Evolutionary conservation across 805 yeast genomes (phyloP), one percentile per base, ranked within the genome.

Genomic region (Metschnikowia picachoensis): DNA sequence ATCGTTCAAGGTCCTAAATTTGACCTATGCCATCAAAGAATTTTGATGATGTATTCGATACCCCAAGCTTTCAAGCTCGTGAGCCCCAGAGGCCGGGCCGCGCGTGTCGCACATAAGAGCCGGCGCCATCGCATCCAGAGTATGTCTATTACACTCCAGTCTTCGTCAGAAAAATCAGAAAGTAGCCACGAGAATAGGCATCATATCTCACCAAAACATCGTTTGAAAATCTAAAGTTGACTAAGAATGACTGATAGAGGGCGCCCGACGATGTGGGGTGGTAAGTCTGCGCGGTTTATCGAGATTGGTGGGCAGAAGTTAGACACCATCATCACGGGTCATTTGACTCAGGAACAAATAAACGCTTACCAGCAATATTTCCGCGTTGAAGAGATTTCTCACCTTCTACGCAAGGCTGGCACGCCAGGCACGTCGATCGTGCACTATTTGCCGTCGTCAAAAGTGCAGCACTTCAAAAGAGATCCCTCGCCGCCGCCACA

Each of bases 401-500:
- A 76, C 30, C 70, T 78, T 47, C 65, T 92, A 35, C 60, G 74
- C 39, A 46, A 43, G 8, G 57, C 73, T 8, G 64, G 75, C 13
- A 36, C 44, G 20, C 47, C 49, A 13, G 48, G 52, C 12, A 30
- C 35, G n/a, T 42, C 56, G 15, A 64, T 76, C n/a, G 67, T 77
- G 43, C 77, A 75, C 32, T 66, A 78, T 13, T 69, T 77, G 10
- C 84, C 84, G 0, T 69, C 74, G 9, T 62, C 63, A 7, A 51
- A 59, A 14, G 45, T 47, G 17, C 74, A 78, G 0, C 68, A 67
- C 43, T 73, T 67, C 53, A 55, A 60, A 41, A 55, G 80, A 49
- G 87, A 95, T 2, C 89, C 91, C 0, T 87, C 96, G 2, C 98
- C 98, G 0, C 90, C 97, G 2, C 99, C 99, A 1, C 79, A 78